Conservation (phyloP, 2,329 filamentous ascomycete species). For the Trichoderma polysporum region DNA sequence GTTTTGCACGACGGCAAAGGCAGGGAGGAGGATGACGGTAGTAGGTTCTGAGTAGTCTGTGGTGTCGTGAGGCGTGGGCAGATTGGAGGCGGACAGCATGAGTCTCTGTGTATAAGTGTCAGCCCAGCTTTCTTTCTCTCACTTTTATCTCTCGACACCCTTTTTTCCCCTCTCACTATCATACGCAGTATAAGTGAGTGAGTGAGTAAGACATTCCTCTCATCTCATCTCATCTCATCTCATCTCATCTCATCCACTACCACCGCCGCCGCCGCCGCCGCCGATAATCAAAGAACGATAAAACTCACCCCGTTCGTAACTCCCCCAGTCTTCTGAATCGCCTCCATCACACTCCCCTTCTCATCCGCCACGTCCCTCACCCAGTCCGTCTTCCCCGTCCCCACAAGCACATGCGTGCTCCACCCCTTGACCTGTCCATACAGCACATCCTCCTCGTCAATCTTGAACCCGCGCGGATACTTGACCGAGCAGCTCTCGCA, state of each 20-base stretch:
- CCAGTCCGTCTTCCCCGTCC: constrained; percentile 96
- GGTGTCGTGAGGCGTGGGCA: constrained; percentile 71
- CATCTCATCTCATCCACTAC: background rate
- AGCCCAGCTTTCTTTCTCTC: background rate
- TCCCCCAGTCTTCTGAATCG: constrained; percentile 57
- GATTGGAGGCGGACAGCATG: constrained; percentile 91
- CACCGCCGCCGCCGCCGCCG: too few relatives aligned
- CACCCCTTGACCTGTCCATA: constrained; percentile 86
- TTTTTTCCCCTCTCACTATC: background rate
- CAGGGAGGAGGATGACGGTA: constrained; percentile 77
- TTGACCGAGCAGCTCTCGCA: constrained; percentile 77
- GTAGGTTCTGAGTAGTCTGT: constrained; percentile 68
- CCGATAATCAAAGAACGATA: background rate
- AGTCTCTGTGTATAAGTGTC: constrained; percentile 56
- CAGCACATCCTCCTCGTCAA: constrained; percentile 74
- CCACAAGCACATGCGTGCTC: constrained; percentile 86
- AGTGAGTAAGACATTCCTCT: too few relatives aligned
- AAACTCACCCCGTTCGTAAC: constrained; percentile 67
- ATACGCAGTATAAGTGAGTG: background rate
- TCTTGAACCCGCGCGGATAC: constrained; percentile 70
- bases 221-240: background rate
- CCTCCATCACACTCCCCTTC: constrained; percentile 80
- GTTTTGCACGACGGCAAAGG: constrained; percentile 79
- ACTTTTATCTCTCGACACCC: background rate
- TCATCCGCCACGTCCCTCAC: constrained; percentile 85